Evolutionary conservation across 345 rosid species (phyloP), one percentile per base, ranked within the genome.

Genomic region (Eucalyptus virginea): DNA sequence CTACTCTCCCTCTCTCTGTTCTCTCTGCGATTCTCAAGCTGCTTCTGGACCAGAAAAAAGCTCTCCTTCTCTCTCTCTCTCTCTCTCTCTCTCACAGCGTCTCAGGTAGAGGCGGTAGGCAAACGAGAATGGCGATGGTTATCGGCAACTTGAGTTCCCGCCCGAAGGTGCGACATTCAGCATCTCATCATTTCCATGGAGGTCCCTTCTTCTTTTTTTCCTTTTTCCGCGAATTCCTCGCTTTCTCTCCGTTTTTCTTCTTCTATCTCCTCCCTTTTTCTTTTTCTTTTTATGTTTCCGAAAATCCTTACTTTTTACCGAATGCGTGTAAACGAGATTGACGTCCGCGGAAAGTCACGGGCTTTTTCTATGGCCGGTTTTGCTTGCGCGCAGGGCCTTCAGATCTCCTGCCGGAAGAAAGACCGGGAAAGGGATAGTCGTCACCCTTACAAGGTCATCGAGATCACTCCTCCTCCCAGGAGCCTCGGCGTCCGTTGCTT

Each of bases 391-490:
- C 91, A 90, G 88, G 89, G 87, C 47, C 51, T 93, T 86, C 83
- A 90, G 83, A 88, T 96, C 81, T 88, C 86, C 28, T 96, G 99
- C 93, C 94, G 97, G 91, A 97, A 94, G 95, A 96, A 93, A 87
- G 99, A 96, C 49, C 90, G 91, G 83, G 97, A 93, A 54, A 94
- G 96, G 91, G 95, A 95, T 81, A 93, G 90, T 81, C 91, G 89
- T 88, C 86, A 93, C 90, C 96, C 98, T 49, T 98, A 98, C 44
- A 97, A 96, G 94, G 99, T 96, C 77, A 88, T 97, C 88, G 99
- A 98, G 90, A 95, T 97, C 21, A 97, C 99, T 21, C 99, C 99
- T 89, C 99, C 98, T 6, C 99, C 99, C 88, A 98, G 94, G 93
- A 92, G 90, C 91, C 98, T 98, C 32, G 99, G 99, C 91, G 92